phyloP scores from a whole-genome alignment of 2,329 filamentous ascomycete species.

The Pseudogymnoascus sp. region DNA sequence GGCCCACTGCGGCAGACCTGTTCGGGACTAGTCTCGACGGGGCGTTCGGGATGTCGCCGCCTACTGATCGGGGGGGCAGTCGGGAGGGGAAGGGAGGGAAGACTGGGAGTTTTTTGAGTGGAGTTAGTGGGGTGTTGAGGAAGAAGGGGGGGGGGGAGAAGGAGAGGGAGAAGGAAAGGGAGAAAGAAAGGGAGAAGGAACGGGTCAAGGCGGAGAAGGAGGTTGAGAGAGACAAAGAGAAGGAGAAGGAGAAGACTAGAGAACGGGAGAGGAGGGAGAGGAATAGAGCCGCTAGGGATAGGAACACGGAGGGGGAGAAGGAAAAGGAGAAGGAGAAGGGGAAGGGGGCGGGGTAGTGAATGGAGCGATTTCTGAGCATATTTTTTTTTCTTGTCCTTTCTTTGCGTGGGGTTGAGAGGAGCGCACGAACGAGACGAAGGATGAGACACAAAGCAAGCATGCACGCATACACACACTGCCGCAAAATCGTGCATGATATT shows the following conservation, averaged over 20 bases:
- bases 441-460: too few species aligned
- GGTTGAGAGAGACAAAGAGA: constrained; percentile 9
- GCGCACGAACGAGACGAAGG: too few species aligned
- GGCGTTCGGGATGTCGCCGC: constrained; percentile 5
- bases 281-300: neutral
- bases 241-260: neutral
- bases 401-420: too few species aligned
- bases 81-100: constrained; percentile 21
- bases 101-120: constrained; percentile 21
- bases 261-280: neutral
- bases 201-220: constrained; percentile 15
- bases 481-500: too few species aligned
- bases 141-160: neutral
- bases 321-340: neutral
- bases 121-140: constrained; percentile 7
- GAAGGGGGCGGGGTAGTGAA: too few species aligned
- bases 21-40: neutral
- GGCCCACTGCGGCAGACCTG: constrained; percentile 14
- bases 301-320: neutral
- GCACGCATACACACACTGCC: too few species aligned
- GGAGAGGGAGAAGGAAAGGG: neutral
- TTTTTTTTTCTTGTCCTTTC: too few species aligned
- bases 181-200: constrained; percentile 2
- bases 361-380: too few species aligned
- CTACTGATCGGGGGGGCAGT: constrained; percentile 22